Conservation (phyloP, 2,329 filamentous ascomycete genomes). For the Diplodia seriata region DNA sequence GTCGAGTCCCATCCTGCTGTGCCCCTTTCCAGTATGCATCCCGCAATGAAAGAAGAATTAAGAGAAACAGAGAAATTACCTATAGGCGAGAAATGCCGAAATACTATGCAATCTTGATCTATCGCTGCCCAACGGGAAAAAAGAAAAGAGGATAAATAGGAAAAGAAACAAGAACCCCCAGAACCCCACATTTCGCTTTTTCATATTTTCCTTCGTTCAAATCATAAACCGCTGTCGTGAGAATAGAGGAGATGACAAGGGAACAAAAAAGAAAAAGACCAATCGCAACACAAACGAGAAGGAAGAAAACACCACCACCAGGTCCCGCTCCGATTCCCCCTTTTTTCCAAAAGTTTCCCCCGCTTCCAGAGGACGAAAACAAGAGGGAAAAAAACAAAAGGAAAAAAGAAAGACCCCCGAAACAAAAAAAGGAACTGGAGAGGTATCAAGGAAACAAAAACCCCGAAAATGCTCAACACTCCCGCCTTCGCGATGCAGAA, state of each 20-base stretch:
- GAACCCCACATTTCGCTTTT: not conserved
- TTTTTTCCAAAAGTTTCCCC: not conserved
- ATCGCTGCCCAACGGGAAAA: not conserved
- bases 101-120: not conserved
- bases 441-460: conserved; percentile 5
- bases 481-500: not conserved
- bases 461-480: not conserved
- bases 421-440: not conserved
- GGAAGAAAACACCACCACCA: not conserved
- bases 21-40: not conserved
- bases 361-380: not conserved
- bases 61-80: not conserved
- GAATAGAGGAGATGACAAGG: not conserved
- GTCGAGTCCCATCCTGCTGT: not conserved
- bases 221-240: conserved; percentile 16
- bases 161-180: not conserved
- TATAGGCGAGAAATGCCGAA: not conserved
- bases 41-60: not conserved
- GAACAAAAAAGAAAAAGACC: not conserved
- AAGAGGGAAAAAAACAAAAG: not conserved
- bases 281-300: not conserved
- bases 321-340: not conserved
- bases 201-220: not conserved
- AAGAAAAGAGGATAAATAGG: not conserved
- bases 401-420: not conserved